Conservation (phyloP, 2,329 filamentous ascomycete species). For the Myriosclerotinia curreyana region DNA sequence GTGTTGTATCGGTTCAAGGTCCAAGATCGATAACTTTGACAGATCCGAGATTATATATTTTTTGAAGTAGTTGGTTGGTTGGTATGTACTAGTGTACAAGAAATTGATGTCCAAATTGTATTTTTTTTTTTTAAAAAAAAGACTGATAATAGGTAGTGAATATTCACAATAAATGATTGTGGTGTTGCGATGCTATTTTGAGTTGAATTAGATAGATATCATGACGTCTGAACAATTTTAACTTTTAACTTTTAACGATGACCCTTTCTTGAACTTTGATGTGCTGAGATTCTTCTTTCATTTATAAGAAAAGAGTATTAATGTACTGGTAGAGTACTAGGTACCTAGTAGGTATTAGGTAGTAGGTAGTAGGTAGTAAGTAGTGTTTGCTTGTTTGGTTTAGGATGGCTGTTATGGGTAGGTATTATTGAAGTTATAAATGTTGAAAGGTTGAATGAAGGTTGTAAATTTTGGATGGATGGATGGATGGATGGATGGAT, state of each 20-base stretch:
- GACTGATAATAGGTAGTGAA: conserved; percentile 7
- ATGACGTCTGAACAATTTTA: background rate
- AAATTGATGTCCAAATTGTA: background rate
- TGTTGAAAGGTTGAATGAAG: too few species aligned
- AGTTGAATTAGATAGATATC: conserved; percentile 6
- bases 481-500: too few species aligned
- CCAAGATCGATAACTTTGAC: background rate
- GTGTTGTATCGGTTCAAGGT: conserved; percentile 8
- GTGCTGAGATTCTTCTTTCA: background rate
- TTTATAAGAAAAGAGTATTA: too few species aligned
- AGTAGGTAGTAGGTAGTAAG: too few species aligned
- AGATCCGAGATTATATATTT: background rate
- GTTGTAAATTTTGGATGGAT: too few species aligned
- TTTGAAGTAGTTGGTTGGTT: background rate
- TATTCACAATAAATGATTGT: conserved; percentile 2
- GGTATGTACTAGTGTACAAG: background rate
- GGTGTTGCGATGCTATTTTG: background rate
- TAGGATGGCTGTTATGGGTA: too few species aligned
- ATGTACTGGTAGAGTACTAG: too few species aligned
- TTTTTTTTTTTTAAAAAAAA: too few species aligned
- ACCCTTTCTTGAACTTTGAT: background rate
- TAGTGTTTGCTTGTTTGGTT: too few species aligned
- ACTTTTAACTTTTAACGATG: too few species aligned
- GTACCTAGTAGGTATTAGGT: too few species aligned
- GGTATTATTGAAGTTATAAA: too few species aligned